A percentile compares a stretch with the other conserved stretches of the same genome.
Evolutionary conservation across 305 asterid genomes (phyloP).

Genomic region (Fraxinus paxiana): DNA sequence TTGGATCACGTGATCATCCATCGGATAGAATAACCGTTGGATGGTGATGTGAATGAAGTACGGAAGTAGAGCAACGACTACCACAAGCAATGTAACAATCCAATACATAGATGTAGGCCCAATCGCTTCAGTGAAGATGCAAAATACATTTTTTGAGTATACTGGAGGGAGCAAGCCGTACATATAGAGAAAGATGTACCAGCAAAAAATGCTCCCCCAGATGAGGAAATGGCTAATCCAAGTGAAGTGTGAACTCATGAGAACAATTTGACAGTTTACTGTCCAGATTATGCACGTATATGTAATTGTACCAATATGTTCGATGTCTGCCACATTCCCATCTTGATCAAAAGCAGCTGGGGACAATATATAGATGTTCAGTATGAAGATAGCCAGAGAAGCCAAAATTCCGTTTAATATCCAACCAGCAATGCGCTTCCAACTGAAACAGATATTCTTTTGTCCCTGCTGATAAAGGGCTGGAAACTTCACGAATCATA

Average conservation of each 20-base stretch:
- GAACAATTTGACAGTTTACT: conserved; percentile 75
- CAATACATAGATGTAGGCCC: conserved; percentile 54
- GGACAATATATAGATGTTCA: conserved; percentile 40
- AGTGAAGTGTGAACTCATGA: conserved; percentile 71
- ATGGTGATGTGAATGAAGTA: conserved; percentile 43
- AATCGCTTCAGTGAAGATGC: conserved; percentile 42
- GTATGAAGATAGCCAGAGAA: conserved; percentile 49
- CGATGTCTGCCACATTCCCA: conserved; percentile 55
- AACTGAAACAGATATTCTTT: conserved; percentile 53
- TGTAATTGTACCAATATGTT: conserved; percentile 55
- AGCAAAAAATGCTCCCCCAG: conserved; percentile 66
- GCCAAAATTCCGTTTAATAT: conserved; percentile 50
- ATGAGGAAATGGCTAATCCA: conserved; percentile 63
- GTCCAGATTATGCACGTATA: conserved; percentile 82
- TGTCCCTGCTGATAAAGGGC: conserved; percentile 73
- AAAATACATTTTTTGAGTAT: conserved; percentile 33
- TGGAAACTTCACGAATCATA: conserved; percentile 49
- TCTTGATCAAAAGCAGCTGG: conserved; percentile 40
- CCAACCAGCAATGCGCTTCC: conserved; percentile 73
- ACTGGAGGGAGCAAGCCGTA: conserved; percentile 44
- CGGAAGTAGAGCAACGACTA: conserved; percentile 49
- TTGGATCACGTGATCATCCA: conserved; percentile 66
- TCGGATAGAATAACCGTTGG: conserved; percentile 59
- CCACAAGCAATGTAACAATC: conserved; percentile 49
- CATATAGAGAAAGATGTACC: conserved; percentile 66